A percentile compares a stretch with the other conserved stretches of the same genome.
phyloP scores from a whole-genome alignment of 345 rosid genomes.

The Cardamine chenopodiifolia region DNA sequence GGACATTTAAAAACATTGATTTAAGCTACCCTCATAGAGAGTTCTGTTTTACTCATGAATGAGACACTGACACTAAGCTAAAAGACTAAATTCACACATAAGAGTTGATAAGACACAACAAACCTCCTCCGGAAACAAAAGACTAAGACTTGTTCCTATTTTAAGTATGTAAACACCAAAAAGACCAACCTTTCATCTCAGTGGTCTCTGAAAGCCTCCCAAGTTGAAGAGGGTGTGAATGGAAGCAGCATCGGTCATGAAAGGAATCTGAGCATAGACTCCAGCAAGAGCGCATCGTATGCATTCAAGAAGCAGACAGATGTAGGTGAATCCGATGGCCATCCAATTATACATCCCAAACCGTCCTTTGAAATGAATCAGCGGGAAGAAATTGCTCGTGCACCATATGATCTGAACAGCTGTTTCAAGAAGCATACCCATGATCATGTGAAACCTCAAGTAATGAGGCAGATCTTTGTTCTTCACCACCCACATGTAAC shows the following conservation, averaged over 20 bases:
- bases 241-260: conserved; percentile 69
- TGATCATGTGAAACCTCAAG: conserved; percentile 84
- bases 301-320: conserved; percentile 62
- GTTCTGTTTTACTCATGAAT: conserved; percentile 26
- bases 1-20: conserved; percentile 2
- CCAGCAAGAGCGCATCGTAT: conserved; percentile 73
- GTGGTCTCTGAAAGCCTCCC: conserved; percentile 59
- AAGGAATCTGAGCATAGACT: conserved; percentile 59
- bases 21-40: conserved; percentile 9
- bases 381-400: conserved; percentile 69
- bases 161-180: conserved; percentile 9
- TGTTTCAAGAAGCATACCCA: conserved; percentile 84
- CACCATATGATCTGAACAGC: conserved; percentile 67
- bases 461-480: conserved; percentile 75
- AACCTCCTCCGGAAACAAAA: neutral
- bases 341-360: conserved; percentile 78
- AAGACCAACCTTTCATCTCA: conserved; percentile 31
- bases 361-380: conserved; percentile 68
- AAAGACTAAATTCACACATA: conserved; percentile 11
- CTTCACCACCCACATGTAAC: conserved; percentile 64
- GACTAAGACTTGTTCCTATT: conserved; percentile 17
- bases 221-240: conserved; percentile 66
- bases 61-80: conserved; percentile 25
- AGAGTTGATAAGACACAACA: conserved; percentile 18
- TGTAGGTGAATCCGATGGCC: conserved; percentile 57